Conservation (phyloP, 139 green algal genomes). For the Tetraselmis striata region DNA sequence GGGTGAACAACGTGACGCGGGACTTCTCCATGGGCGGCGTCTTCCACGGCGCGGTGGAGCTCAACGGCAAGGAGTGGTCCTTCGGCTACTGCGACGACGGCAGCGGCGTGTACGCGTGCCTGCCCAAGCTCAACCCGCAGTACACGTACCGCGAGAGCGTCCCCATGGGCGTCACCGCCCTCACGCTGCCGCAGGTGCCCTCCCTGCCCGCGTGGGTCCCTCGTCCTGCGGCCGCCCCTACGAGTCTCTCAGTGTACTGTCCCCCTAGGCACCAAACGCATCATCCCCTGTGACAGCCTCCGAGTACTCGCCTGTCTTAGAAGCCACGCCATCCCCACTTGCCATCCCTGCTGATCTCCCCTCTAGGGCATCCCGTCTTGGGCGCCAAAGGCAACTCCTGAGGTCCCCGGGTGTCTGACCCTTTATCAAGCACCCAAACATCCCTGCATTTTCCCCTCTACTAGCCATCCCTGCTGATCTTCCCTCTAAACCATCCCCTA, state of each 20-base stretch:
- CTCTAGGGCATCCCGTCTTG: no score
- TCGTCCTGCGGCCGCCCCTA: background rate
- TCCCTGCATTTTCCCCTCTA: no score
- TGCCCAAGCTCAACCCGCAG: slow-evolving; percentile 45
- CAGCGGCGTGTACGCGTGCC: slow-evolving; percentile 54
- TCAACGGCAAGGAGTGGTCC: slow-evolving; percentile 54
- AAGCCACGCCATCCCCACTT: no score
- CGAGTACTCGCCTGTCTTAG: no score
- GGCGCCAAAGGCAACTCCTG: no score
- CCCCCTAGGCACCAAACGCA: no score
- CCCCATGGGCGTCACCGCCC: slow-evolving; percentile 41
- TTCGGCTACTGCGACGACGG: slow-evolving; percentile 65
- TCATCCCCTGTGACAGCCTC: background rate
- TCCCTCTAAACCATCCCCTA: no score
- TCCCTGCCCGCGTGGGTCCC: no score
- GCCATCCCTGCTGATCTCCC: no score
- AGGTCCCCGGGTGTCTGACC: no score
- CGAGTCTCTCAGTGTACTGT: background rate
- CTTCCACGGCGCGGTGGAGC: slow-evolving; percentile 55
- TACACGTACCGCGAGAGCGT: slow-evolving; percentile 64
- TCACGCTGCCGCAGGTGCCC: slow-evolving; percentile 22
- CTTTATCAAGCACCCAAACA: no score
- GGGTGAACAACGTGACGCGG: slow-evolving; percentile 43
- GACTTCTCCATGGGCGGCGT: slow-evolving; percentile 42
- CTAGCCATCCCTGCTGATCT: no score